These are phyloP conservation scores for Barbatosphaeria neglecta DNA, from an alignment of 495 filamentous ascomycete genomes.

Conservation along the genomic window DNA sequence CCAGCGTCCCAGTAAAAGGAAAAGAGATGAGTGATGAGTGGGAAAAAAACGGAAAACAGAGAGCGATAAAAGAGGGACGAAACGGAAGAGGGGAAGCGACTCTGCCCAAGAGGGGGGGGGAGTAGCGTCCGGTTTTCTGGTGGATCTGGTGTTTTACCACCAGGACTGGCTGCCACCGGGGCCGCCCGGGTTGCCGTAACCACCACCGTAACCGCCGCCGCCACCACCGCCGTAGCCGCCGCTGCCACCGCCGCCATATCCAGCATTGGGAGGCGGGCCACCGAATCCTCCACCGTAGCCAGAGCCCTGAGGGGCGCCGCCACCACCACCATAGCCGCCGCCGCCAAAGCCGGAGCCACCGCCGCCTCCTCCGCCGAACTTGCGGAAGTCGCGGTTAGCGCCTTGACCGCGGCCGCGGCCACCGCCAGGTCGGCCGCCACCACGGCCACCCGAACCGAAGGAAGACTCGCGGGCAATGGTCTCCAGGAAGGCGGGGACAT, in stretches of 20 bases:
- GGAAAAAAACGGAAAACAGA: slow-evolving; percentile 3
- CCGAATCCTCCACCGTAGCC: slow-evolving; percentile 38
- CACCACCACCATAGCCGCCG: slow-evolving; percentile 40
- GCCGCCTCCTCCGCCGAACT: slow-evolving; percentile 49
- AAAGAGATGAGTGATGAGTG: slow-evolving; percentile 2
- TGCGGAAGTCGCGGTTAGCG: slow-evolving; percentile 82
- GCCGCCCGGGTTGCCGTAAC: slow-evolving; percentile 80
- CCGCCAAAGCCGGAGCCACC: too few relatives aligned
- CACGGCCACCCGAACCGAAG: slow-evolving; percentile 60
- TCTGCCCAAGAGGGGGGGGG: slow-evolving; percentile 8
- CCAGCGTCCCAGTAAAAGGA: slow-evolving; percentile 4
- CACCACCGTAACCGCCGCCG: slow-evolving; percentile 31
- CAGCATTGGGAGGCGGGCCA: slow-evolving; percentile 37
- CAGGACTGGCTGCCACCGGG: slow-evolving; percentile 68
- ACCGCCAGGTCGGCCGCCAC: slow-evolving; percentile 56
- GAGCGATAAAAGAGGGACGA: slow-evolving; percentile 7
- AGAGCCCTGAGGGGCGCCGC: slow-evolving; percentile 27
- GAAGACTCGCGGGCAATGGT: slow-evolving; percentile 89
- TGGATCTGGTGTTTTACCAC: slow-evolving; percentile 60
- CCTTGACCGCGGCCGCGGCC: slow-evolving; percentile 52
- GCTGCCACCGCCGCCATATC: slow-evolving; percentile 63
- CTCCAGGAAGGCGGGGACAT: slow-evolving; percentile 86
- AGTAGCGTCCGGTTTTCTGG: too few relatives aligned
- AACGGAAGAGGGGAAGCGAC: slow-evolving; percentile 3
- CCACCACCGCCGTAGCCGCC: slow-evolving; percentile 33